A percentile compares a stretch with the other conserved stretches of the same genome.
phyloP scores from a whole-genome alignment of 306 rosid genomes.

The Quercus rubra region DNA sequence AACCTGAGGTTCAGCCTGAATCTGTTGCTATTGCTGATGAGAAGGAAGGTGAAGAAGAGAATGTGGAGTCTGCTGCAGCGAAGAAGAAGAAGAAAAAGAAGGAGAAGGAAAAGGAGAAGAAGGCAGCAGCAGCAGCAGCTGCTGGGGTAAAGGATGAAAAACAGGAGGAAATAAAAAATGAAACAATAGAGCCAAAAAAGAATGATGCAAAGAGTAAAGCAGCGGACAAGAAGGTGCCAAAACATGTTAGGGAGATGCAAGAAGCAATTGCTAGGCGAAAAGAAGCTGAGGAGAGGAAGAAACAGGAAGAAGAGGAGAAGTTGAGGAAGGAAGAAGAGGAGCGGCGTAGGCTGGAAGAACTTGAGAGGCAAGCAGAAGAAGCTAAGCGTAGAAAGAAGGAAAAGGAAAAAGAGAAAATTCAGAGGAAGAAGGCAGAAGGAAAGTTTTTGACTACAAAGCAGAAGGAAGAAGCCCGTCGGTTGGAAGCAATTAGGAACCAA shows the following conservation, averaged over 20 bases:
- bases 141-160: slow-evolving; percentile 33
- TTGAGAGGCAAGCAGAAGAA: slow-evolving; percentile 81
- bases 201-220: slow-evolving; percentile 67
- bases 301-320: slow-evolving; percentile 86
- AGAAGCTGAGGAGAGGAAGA: slow-evolving; percentile 82
- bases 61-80: slow-evolving; percentile 81
- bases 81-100: slow-evolving; percentile 97
- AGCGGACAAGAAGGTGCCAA: slow-evolving; percentile 85
- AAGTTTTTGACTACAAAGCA: slow-evolving; percentile 69
- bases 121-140: slow-evolving; percentile 54
- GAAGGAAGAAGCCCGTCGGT: slow-evolving; percentile 76
- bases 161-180: slow-evolving; percentile 42
- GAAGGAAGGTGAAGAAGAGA: slow-evolving; percentile 83
- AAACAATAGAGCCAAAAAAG: slow-evolving; percentile 55
- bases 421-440: slow-evolving; percentile 68
- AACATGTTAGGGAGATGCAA: slow-evolving; percentile 99
- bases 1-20: slow-evolving; percentile 55
- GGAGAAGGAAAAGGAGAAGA: slow-evolving; percentile 74
- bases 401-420: slow-evolving; percentile 79
- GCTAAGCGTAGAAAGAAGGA: slow-evolving; percentile 80
- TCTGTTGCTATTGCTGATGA: slow-evolving; percentile 37
- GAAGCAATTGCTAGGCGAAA: slow-evolving; percentile 83
- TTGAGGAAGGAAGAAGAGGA: slow-evolving; percentile 88
- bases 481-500: slow-evolving; percentile 82
- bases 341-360: slow-evolving; percentile 67